A percentile compares a stretch with the other conserved stretches of the same genome.
These are phyloP conservation scores for Colletotrichum tanaceti DNA, from an alignment of 2,329 filamentous ascomycete genomes.

Conservation along the genomic window DNA sequence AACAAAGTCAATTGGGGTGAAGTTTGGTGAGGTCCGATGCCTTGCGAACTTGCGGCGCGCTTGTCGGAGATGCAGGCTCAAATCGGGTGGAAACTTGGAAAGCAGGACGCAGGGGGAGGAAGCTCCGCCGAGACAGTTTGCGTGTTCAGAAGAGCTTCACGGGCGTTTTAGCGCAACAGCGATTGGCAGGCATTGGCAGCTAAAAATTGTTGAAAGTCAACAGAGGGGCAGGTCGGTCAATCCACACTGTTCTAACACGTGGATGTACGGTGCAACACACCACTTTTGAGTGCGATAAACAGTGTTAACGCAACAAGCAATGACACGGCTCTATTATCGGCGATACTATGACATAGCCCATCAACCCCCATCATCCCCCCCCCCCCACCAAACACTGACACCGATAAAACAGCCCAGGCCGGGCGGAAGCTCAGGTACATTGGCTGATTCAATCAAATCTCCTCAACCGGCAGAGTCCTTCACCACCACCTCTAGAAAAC, in stretches of 20 bases:
- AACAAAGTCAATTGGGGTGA: constrained; percentile 32
- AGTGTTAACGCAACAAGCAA: background rate
- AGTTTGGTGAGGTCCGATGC: background rate
- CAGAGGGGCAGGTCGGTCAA: constrained; percentile 40
- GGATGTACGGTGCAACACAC: constrained; percentile 3
- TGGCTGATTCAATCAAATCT: constrained; percentile 40
- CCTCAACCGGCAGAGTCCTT: constrained; percentile 43
- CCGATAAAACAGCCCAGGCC: constrained; percentile 33
- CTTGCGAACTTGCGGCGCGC: constrained; percentile 1
- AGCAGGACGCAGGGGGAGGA: constrained; percentile 17
- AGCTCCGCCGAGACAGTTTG: constrained; percentile 34
- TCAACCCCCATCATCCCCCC: background rate
- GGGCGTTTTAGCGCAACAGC: constrained; percentile 35
- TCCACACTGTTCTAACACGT: background rate
- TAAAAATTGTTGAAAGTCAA: constrained; percentile 42
- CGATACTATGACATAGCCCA: constrained; percentile 38
- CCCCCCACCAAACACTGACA: constrained; percentile 37
- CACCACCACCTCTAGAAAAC: constrained; percentile 42
- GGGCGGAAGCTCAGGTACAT: constrained; percentile 31
- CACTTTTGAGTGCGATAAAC: background rate
- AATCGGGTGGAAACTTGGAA: background rate
- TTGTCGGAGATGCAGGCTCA: background rate
- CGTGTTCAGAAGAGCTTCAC: constrained; percentile 20
- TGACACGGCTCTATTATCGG: constrained; percentile 36
- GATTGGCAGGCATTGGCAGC: constrained; percentile 40